Evolutionary conservation across 768 basidiomycete species (phyloP), one percentile per base, ranked within the genome.

Genomic region (Collybiopsis luxurians): DNA sequence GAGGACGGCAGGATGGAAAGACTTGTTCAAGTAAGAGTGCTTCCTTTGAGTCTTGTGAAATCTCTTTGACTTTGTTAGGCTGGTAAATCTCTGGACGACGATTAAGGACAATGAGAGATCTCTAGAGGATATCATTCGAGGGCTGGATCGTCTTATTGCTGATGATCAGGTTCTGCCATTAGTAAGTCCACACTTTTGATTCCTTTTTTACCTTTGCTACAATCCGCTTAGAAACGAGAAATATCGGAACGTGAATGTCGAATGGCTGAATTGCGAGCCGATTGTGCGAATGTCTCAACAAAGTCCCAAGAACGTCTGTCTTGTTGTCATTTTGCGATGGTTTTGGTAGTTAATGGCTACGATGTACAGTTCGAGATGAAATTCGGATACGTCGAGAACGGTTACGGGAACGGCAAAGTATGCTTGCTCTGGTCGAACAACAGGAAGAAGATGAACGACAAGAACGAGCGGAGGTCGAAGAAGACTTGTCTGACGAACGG

Each of bases 1-100:
- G 9, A 81, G 75, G 63, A 87, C 84, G 3, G 81, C 85, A 10
- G 75, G 70, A 11, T 86, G 79, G 77, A 85, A 89, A 56, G 87
- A 90, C 59, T 73, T 93, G 21, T 79, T 86, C 64, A 85, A 84
- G 91, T 92, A 58, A 59, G 84, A 21, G 19, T 9, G 17, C 70
- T 26, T 54, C 34, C 50, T 58, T 36, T 57, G 42, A 31, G 13
- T 34, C 13, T 34, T 50, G 21, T 31, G 45, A 61, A 43, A 61
- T 31, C 19, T 50, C 26, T 49, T 47, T 12, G 23, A 6, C 23
- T 42, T 19, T 13, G 36, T 34, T 55, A 88, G 86, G 64, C 69
- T 87, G 26, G 77, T 77, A 31, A 79, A 73, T 47, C 62, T 84
- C 23, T 84, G 85, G 60, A 73, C 79, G 31, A 75, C 73, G 59